Evolutionary conservation across 2,329 filamentous ascomycete species (phyloP), one percentile per base, ranked within the genome.

Genomic region (Cladosporium velox): DNA sequence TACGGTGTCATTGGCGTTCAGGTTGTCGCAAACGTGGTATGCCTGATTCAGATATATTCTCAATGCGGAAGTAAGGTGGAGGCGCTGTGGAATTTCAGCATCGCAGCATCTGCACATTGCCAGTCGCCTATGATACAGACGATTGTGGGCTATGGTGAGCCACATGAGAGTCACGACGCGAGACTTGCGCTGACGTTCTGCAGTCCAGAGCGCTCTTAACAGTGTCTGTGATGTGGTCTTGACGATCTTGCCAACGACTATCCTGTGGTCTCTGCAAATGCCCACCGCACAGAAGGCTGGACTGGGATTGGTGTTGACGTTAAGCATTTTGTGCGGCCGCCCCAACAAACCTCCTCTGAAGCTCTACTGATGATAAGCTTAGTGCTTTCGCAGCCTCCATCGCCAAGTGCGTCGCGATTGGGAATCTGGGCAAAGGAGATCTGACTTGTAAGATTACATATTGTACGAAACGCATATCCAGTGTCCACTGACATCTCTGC

Each of bases 341-440:
- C 24, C 12, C 11, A 8, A 35, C 57, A 32, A n/a, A 3, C 24
- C 24, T 30, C 12, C 26, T 18, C 6, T 41, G 28, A 30, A 41
- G 12, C 38, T n/a, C 1, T 30, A 35, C 52, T 67, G 15, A 65
- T 47, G 15, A n/a, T 67, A 18, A 64, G 60, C 3, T 15, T 58
- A 60, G 59, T 44, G 68, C 68, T 4, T 65, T 66, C 51, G 55
- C 60, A n/a, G 64, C 67, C 15, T 65, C 68, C 10, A 52, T 70
- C 12, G 67, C 63, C n/a, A 68, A 67, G 52, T 51, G 61, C 14
- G 54, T 65, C n/a, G 55, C 67, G 26, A 64, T 69, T 12, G 41
- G 35, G 8, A 65, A 67, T 26, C 58, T 64, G 8, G 41, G 44
- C 52, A 54, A 67, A 30, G 61, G 59, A 55, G 51, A 55, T 30